These are phyloP conservation scores for Paulownia fortunei DNA, from an alignment of 257 asterid genomes.

Conservation along the genomic window DNA sequence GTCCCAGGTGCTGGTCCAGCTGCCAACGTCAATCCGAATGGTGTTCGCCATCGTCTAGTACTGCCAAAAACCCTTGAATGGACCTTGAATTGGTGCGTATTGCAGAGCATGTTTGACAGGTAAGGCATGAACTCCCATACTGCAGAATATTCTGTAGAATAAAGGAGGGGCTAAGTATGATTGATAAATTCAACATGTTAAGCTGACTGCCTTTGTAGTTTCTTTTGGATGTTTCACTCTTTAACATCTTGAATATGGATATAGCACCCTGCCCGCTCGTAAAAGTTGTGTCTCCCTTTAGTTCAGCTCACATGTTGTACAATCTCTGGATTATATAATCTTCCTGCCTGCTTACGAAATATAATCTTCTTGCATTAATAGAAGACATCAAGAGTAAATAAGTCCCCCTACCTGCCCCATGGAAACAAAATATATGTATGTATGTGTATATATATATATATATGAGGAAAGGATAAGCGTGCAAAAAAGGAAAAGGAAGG, in stretches of 20 bases:
- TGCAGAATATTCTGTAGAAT: slow-evolving; percentile 2
- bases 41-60: slow-evolving; percentile 57
- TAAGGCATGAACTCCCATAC: slow-evolving; percentile 28
- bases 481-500: no score
- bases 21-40: slow-evolving; percentile 54
- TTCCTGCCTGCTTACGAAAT: background rate
- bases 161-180: background rate
- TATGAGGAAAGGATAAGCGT: no score
- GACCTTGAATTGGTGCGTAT: slow-evolving; percentile 95
- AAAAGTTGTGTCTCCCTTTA: background rate
- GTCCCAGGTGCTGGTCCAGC: slow-evolving; percentile 80
- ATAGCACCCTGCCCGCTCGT: no score
- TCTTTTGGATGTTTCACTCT: no score
- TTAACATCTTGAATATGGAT: no score
- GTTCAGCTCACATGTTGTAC: background rate
- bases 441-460: no score
- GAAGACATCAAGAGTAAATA: background rate
- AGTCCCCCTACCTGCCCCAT: no score
- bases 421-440: no score
- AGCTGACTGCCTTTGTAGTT: no score
- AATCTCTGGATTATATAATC: background rate
- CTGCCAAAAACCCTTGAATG: slow-evolving; percentile 94
- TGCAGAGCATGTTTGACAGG: slow-evolving; percentile 99
- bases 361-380: background rate
- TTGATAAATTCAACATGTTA: slow-evolving; percentile 11